These are phyloP conservation scores for Fraxinus platypoda DNA, from an alignment of 305 asterid genomes.

Conservation along the genomic window DNA sequence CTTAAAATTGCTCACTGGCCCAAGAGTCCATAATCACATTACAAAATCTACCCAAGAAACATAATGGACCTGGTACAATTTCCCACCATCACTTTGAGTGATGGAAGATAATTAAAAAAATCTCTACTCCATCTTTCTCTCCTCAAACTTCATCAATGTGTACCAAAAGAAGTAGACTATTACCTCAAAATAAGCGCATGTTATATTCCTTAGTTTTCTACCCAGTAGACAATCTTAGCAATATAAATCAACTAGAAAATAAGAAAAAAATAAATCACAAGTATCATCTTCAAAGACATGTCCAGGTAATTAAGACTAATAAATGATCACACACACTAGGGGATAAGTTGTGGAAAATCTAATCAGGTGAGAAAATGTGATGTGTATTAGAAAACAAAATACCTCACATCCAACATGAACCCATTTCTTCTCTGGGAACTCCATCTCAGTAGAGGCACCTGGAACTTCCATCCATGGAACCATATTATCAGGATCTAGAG, in stretches of 20 bases:
- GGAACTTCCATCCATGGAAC: slow-evolving; percentile 36
- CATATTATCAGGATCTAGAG: slow-evolving; percentile 37
- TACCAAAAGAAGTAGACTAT: not conserved
- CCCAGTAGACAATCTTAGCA: not conserved
- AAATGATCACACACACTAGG: not conserved
- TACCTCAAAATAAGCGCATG: not conserved
- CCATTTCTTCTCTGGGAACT: slow-evolving; percentile 70
- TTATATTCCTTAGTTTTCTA: not conserved
- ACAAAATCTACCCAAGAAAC: not conserved
- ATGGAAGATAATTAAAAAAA: not conserved
- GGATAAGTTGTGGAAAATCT: not conserved
- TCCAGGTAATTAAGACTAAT: not conserved
- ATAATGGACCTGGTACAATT: not conserved
- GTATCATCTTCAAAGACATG: slow-evolving; percentile 12
- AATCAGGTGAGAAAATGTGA: slow-evolving; percentile 11
- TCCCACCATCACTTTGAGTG: not conserved
- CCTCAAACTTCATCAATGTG: not conserved
- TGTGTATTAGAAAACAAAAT: slow-evolving; percentile 13
- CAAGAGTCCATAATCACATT: not conserved
- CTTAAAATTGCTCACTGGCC: not conserved
- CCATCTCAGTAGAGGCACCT: slow-evolving; percentile 41
- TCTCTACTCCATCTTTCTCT: not conserved
- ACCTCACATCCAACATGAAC: slow-evolving; percentile 94
- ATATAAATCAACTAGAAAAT: slow-evolving; percentile 1
- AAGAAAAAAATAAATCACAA: not conserved